Evolutionary conservation across 352 stramenopile genomes (phyloP), one percentile per base, ranked within the genome.

Genomic region (Elongisporangium prolatum): DNA sequence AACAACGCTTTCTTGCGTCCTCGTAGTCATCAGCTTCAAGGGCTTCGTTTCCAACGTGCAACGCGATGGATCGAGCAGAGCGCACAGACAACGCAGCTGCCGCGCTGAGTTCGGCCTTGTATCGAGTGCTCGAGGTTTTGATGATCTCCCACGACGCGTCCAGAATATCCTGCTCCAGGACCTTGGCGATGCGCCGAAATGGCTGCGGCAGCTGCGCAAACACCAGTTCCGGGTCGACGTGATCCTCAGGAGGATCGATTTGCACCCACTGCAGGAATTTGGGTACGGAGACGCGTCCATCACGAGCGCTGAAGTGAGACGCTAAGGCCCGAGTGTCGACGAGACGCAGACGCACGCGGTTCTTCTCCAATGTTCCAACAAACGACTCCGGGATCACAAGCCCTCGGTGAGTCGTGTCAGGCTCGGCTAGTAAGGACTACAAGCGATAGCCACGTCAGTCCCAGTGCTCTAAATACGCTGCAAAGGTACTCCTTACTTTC

Each of bases 131-230:
- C 48, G 72, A 65, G 16, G 62, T 56, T 18, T 56, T 71, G 66
- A 87, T 88, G 6, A 60, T 48, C 5, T 75, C 55, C 74, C 78
- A 89, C 37, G 81, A 68, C 18, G 50, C 67, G 47, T 93, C 76
- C 7, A 92, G 59, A 21, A 92, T 86, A 22, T 84, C 68, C 2
- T 57, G 24, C 16, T 94, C 71, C 10, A 89, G 61, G 56, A 94
- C 56, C 56, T 91, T 91, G 20, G 71, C 21, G 11, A 94, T 72
- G 13, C 75, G 74, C 2, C 80, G 78, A 44, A 80, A 91, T 4
- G 84, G 84, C 59, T 94, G 82, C 13, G 84, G 84, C 5, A 91
- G 76, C 0, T 71, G 63, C 11, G 75, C 65, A 40, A 90, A 83
- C 7, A 61, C 50, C 21, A 87, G 64, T 3, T 93, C 84, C 0